Evolutionary conservation across 2,329 filamentous ascomycete species (phyloP).

Genomic region (Xylariaceae sp.): DNA sequence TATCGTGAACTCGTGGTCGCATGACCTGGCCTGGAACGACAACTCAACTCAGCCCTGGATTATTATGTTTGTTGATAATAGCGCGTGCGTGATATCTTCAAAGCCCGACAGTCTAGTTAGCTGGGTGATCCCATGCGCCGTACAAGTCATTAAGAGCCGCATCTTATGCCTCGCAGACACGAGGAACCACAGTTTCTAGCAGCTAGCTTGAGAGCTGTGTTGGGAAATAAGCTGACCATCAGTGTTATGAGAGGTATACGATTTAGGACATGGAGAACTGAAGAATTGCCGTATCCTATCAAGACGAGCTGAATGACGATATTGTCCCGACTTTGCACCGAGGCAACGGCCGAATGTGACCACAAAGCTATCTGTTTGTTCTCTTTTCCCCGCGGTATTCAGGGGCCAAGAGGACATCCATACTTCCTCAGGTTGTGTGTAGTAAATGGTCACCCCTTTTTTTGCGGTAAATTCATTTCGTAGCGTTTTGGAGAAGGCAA

Average conservation of each 20-base stretch:
- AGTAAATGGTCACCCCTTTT: no score
- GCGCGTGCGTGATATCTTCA: no score
- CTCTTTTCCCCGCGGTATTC: not conserved
- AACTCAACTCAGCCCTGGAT: slow-evolving; percentile 21
- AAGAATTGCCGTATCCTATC: no score
- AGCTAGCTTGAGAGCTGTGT: not conserved
- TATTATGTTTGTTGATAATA: no score
- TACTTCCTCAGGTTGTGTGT: no score
- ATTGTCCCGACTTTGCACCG: slow-evolving; percentile 6
- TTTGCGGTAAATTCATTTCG: no score
- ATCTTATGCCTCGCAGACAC: slow-evolving; percentile 3
- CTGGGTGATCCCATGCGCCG: not conserved
- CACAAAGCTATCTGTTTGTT: not conserved
- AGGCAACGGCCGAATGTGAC: slow-evolving; percentile 13
- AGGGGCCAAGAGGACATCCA: not conserved
- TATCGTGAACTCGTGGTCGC: slow-evolving; percentile 17
- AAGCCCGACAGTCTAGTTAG: not conserved
- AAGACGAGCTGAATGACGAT: not conserved
- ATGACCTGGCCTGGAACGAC: slow-evolving; percentile 21
- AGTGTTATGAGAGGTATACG: not conserved
- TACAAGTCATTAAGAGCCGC: slow-evolving; percentile 5
- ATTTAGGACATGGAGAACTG: no score
- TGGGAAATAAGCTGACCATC: not conserved
- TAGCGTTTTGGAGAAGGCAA: no score
- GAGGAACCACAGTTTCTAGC: no score